A percentile compares a stretch with the other conserved stretches of the same genome.
Conservation (phyloP, 2,329 filamentous ascomycete species). For the Colletotrichum horii region DNA sequence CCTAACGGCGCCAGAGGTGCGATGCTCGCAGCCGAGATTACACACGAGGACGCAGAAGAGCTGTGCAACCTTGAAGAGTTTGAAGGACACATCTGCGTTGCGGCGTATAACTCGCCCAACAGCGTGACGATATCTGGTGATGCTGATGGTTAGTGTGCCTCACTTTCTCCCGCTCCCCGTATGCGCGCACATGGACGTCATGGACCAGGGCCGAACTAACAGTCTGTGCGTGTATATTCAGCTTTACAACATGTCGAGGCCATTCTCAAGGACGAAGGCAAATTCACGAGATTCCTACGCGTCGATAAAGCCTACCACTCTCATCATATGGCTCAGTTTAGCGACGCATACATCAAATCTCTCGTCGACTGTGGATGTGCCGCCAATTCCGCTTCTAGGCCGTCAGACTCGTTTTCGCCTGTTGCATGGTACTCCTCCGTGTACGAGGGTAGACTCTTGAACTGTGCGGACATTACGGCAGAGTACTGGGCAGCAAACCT, state of each 20-base stretch:
- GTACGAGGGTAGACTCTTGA: neutral
- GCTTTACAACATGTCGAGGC: neutral
- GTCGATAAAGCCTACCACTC: slow-evolving; percentile 31
- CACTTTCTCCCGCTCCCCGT: neutral
- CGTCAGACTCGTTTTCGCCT: neutral
- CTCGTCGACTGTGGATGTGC: neutral
- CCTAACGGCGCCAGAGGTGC: slow-evolving; percentile 13
- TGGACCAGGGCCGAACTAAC: neutral
- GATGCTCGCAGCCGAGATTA: slow-evolving; percentile 28
- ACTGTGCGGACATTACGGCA: slow-evolving; percentile 36
- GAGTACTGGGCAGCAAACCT: slow-evolving; percentile 35
- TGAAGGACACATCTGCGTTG: slow-evolving; percentile 24
- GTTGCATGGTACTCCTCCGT: neutral
- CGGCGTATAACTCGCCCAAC: slow-evolving; percentile 25
- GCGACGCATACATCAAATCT: neutral
- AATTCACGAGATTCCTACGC: neutral
- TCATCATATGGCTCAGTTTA: slow-evolving; percentile 26
- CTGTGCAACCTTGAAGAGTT: slow-evolving; percentile 10
- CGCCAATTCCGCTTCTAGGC: neutral
- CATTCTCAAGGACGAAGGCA: neutral
- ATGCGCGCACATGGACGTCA: neutral
- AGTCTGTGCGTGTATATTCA: neutral
- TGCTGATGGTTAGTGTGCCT: slow-evolving; percentile 13
- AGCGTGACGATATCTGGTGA: slow-evolving; percentile 33
- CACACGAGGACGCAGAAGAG: slow-evolving; percentile 19